phyloP scores from a whole-genome alignment of 345 rosid species.

The Eucalyptus polybractea region DNA sequence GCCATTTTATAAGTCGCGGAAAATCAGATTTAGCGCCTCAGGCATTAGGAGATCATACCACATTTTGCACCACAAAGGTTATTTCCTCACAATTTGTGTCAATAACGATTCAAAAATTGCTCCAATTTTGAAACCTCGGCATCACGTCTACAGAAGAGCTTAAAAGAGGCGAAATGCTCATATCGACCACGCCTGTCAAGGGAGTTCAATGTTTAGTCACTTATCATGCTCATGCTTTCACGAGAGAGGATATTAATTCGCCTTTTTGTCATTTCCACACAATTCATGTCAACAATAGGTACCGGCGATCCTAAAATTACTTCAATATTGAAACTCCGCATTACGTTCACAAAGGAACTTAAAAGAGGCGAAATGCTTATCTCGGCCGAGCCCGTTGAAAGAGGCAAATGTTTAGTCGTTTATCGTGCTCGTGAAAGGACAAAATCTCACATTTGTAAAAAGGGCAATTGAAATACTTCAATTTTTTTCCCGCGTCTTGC shows the following conservation, averaged over 20 bases:
- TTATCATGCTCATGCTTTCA: fast-evolving
- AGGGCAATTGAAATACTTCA: background rate
- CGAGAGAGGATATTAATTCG: fast-evolving
- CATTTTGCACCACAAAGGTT: fast-evolving
- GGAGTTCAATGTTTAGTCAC: background rate
- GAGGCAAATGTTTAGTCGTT: background rate
- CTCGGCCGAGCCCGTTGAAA: fast-evolving
- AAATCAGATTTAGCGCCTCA: background rate
- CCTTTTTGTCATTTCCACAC: fast-evolving
- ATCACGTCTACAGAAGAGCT: fast-evolving
- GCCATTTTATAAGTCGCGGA: background rate
- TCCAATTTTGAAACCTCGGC: fast-evolving
- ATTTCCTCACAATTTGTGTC: fast-evolving
- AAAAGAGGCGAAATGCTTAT: background rate
- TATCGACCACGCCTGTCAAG: fast-evolving
- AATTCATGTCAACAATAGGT: fast-evolving
- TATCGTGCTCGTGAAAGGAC: background rate
- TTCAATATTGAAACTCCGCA: fast-evolving
- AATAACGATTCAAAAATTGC: fast-evolving
- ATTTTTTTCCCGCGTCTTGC: fast-evolving
- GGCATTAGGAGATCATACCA: fast-evolving
- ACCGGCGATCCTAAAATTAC: fast-evolving
- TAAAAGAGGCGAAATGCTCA: background rate
- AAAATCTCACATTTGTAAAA: background rate
- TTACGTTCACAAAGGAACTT: background rate